Evolutionary conservation across 768 basidiomycete genomes (phyloP).

Genomic region (Pisolithus tinctorius): DNA sequence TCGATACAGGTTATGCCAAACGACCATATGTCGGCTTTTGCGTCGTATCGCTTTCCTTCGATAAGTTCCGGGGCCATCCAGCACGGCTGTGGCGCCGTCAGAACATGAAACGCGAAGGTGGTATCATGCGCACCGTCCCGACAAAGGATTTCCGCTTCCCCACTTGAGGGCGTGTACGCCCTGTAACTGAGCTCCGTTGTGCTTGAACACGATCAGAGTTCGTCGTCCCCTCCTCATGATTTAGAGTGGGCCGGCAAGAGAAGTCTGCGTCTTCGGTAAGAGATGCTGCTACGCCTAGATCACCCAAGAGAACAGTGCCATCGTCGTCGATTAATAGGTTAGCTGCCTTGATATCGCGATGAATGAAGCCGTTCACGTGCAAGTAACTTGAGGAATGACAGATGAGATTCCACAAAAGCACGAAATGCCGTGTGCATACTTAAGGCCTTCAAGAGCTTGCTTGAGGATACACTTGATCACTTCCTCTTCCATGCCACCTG

Average conservation of each 20-base stretch:
- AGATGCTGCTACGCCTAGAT: conserved; percentile 88
- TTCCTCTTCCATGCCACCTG: conserved; percentile 88
- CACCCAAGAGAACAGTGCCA: conserved; percentile 84
- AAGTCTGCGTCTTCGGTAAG: conserved; percentile 59
- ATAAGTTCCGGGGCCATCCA: conserved; percentile 98
- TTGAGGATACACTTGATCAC: conserved; percentile 78
- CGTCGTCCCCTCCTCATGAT: conserved; percentile 24
- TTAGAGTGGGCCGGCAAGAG: conserved; percentile 19
- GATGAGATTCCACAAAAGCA: neutral
- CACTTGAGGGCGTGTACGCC: conserved; percentile 35
- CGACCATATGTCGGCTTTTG: conserved; percentile 91
- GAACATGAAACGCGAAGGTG: conserved; percentile 1
- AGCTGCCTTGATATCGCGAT: conserved; percentile 91
- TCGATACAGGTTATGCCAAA: conserved; percentile 95
- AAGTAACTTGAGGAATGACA: conserved; percentile 49
- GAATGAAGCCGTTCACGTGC: conserved; percentile 87
- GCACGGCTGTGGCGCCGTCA: conserved; percentile 49
- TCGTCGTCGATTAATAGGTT: conserved; percentile 90
- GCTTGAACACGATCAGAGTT: conserved; percentile 28
- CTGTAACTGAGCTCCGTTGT: conserved; percentile 2
- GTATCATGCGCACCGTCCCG: conserved; percentile 57
- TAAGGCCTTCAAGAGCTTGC: conserved; percentile 83
- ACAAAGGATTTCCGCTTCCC: conserved; percentile 91
- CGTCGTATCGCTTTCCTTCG: conserved; percentile 75
- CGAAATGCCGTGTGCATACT: conserved; percentile 42